Evolutionary conservation across 768 basidiomycete species (phyloP).

Genomic region (Tephrocybe sp.): DNA sequence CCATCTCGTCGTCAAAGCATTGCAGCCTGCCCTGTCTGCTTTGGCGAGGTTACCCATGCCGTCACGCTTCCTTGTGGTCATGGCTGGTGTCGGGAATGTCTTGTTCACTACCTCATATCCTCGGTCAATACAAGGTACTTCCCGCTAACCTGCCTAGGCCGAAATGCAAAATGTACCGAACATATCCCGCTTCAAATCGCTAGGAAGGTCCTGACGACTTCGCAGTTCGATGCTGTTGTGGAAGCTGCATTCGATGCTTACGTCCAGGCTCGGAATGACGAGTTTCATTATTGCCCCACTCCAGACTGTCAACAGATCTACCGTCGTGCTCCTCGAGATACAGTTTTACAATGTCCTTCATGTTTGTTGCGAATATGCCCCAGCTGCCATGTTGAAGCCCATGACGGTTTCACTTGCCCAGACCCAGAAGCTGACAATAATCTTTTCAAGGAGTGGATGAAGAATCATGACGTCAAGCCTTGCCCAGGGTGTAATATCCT

Average conservation of each 20-base stretch:
- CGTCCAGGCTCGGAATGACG: slow-evolving; percentile 54
- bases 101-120: slow-evolving; percentile 55
- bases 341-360: slow-evolving; percentile 64
- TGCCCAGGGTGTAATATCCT: slow-evolving; percentile 71
- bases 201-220: slow-evolving; percentile 44
- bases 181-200: slow-evolving; percentile 55
- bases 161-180: slow-evolving; percentile 54
- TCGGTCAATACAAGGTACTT: slow-evolving; percentile 57
- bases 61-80: slow-evolving; percentile 63
- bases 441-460: slow-evolving; percentile 64
- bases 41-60: slow-evolving; percentile 51
- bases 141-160: slow-evolving; percentile 71
- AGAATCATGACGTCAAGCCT: slow-evolving; percentile 61
- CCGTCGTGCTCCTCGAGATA: slow-evolving; percentile 46
- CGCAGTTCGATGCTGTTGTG: slow-evolving; percentile 53
- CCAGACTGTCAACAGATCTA: slow-evolving; percentile 79
- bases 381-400: slow-evolving; percentile 50
- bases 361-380: slow-evolving; percentile 72
- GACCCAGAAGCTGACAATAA: slow-evolving; percentile 54
- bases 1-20: slow-evolving; percentile 15
- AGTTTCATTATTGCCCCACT: slow-evolving; percentile 75
- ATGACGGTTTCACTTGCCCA: slow-evolving; percentile 66
- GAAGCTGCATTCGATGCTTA: slow-evolving; percentile 61
- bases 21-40: slow-evolving; percentile 65
- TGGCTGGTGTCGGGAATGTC: slow-evolving; percentile 62